Conservation (phyloP, 208 protist species). For the Sergeia podlipaevii region DNA sequence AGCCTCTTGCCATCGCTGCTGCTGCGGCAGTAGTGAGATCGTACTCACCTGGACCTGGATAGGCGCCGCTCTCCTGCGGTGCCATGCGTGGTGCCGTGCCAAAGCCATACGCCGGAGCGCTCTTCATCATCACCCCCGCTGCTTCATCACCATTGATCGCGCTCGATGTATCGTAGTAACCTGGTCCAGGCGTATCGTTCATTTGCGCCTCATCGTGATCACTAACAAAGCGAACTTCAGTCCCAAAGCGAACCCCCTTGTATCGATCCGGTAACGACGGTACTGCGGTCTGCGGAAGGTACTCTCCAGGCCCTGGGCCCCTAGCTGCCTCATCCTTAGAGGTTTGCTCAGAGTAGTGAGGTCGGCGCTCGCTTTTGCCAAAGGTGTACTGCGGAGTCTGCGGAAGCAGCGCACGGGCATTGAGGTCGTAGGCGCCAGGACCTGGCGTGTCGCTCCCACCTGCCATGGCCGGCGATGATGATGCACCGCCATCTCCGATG, state of each 20-base stretch:
- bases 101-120: background rate
- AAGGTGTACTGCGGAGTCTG: too few species aligned
- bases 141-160: background rate
- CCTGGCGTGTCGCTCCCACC: conserved; percentile 11
- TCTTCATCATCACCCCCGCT: background rate
- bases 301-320: conserved; percentile 6
- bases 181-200: conserved; percentile 17
- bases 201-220: background rate
- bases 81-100: conserved; percentile 1
- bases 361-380: too few species aligned
- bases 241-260: background rate
- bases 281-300: conserved; percentile 3
- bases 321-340: background rate
- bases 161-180: conserved; percentile 1
- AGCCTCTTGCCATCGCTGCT: background rate
- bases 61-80: background rate
- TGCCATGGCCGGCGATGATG: background rate
- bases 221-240: background rate
- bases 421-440: conserved; percentile 8
- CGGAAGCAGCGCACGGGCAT: too few species aligned
- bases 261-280: background rate
- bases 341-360: too few species aligned
- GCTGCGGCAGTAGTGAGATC: conserved; percentile 1
- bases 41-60: conserved; percentile 23
- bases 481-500: background rate